Conservation (phyloP, 305 asterid genomes). For the Fraxinus latifolia region DNA sequence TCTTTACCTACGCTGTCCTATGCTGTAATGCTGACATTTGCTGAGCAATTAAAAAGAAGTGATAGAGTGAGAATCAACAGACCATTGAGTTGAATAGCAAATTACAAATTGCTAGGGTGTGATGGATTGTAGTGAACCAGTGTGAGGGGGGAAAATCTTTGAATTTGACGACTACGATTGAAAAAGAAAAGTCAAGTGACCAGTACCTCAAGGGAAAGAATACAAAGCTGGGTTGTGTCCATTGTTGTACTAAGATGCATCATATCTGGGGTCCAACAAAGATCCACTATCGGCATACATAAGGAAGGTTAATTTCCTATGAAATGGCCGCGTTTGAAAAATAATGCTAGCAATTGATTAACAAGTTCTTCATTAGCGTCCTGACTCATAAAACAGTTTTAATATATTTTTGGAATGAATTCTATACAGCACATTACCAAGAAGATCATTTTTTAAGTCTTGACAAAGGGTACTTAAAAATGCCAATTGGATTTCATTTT, state of each 20-base stretch:
- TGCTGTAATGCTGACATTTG: not conserved
- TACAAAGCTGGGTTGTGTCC: not conserved
- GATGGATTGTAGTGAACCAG: not conserved
- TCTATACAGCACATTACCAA: conserved; percentile 3
- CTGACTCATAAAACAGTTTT: conserved; percentile 3
- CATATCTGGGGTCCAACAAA: not conserved
- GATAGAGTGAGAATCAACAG: not conserved
- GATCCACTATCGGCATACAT: not conserved
- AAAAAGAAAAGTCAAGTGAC: not conserved
- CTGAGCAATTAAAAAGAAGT: not conserved
- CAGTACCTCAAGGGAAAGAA: not conserved
- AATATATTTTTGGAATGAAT: conserved; percentile 14
- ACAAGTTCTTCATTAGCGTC: not conserved
- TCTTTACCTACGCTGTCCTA: not conserved
- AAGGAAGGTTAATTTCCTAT: not conserved
- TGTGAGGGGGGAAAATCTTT: not conserved
- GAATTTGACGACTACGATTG: not conserved
- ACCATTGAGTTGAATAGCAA: not conserved
- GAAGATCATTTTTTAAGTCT: not conserved
- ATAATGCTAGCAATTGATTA: not conserved
- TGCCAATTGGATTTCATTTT: conserved; percentile 8
- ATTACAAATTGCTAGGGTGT: not conserved
- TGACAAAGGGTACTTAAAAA: not conserved
- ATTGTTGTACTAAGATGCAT: not conserved
- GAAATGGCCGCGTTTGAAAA: not conserved